A percentile compares a stretch with the other conserved stretches of the same genome.
Conservation (phyloP, 768 basidiomycete genomes). For the Boletus pseudo-olivaceus region DNA sequence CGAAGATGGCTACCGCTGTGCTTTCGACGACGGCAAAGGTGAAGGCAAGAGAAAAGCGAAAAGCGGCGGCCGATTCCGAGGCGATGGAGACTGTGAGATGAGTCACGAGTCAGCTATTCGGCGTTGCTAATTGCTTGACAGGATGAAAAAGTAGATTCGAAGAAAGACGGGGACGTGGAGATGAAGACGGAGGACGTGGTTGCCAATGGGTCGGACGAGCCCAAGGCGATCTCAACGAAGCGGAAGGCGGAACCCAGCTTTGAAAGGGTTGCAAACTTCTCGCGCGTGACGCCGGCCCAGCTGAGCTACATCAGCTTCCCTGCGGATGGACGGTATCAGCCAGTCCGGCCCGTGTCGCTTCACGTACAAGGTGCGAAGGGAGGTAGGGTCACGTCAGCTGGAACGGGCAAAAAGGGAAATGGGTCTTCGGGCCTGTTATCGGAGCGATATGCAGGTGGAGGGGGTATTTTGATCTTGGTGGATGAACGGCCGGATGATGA, state of each 20-base stretch:
- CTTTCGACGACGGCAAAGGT: slow-evolving; percentile 96
- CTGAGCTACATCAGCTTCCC: slow-evolving; percentile 84
- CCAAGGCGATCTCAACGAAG: slow-evolving; percentile 46
- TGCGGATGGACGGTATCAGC: slow-evolving; percentile 74
- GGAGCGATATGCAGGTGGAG: slow-evolving; percentile 72
- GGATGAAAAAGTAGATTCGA: slow-evolving; percentile 53
- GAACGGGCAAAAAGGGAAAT: slow-evolving; percentile 29
- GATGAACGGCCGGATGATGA: slow-evolving; percentile 71
- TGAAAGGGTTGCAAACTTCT: slow-evolving; percentile 81
- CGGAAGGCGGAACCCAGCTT: slow-evolving; percentile 73
- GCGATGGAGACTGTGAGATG: slow-evolving; percentile 75
- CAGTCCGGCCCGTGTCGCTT: slow-evolving; percentile 76
- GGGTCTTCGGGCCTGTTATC: slow-evolving; percentile 37
- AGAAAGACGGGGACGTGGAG: slow-evolving; percentile 65
- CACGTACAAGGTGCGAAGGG: slow-evolving; percentile 32
- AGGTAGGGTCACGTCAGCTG: slow-evolving; percentile 28
- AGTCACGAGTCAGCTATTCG: neutral
- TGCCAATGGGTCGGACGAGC: slow-evolving; percentile 54
- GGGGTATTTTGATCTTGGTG: slow-evolving; percentile 81
- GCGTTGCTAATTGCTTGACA: slow-evolving; percentile 27
- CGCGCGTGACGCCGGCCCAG: slow-evolving; percentile 89
- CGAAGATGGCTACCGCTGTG: slow-evolving; percentile 92
- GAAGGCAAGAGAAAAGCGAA: slow-evolving; percentile 92
- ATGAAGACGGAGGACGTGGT: slow-evolving; percentile 72
- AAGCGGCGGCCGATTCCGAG: slow-evolving; percentile 78